Conservation (phyloP, 2,329 filamentous ascomycete genomes). For the Lachnellula hyalina region DNA sequence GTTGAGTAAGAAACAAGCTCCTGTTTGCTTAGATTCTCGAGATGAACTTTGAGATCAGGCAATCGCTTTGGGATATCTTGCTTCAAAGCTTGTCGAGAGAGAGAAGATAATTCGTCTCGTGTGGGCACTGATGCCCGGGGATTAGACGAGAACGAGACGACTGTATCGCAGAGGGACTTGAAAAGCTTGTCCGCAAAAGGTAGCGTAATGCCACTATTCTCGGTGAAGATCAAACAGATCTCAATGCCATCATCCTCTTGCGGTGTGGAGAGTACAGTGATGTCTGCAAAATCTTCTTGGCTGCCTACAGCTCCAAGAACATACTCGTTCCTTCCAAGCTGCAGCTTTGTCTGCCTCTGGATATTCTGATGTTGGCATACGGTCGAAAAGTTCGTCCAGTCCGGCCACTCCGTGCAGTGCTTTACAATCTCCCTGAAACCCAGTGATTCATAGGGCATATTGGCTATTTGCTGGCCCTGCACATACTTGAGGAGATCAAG, state of each 20-base stretch:
- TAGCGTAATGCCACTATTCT: slow-evolving; percentile 2
- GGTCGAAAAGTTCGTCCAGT: slow-evolving; percentile 13
- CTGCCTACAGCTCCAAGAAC: slow-evolving; percentile 5
- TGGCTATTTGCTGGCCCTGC: slow-evolving; percentile 9
- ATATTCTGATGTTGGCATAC: slow-evolving; percentile 18
- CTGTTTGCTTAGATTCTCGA: not conserved
- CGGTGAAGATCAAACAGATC: slow-evolving; percentile 9
- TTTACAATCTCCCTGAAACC: slow-evolving; percentile 15
- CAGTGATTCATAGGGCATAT: slow-evolving; percentile 17
- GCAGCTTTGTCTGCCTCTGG: not conserved
- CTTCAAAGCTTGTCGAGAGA: not conserved
- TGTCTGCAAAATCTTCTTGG: slow-evolving; percentile 13
- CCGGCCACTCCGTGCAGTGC: slow-evolving; percentile 14
- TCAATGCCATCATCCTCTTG: slow-evolving; percentile 8
- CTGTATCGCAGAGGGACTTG: slow-evolving; percentile 1
- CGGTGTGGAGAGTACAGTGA: slow-evolving; percentile 9
- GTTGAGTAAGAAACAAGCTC: not conserved
- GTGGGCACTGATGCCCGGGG: not conserved
- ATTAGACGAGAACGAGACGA: slow-evolving; percentile 1
- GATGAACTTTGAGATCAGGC: not conserved
- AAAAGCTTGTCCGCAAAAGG: slow-evolving; percentile 5
- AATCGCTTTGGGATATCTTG: not conserved
- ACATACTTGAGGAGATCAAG: slow-evolving; percentile 8
- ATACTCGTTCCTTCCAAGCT: slow-evolving; percentile 8
- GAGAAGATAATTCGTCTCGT: not conserved